A percentile compares a stretch with the other conserved stretches of the same genome.
Evolutionary conservation across 495 filamentous ascomycete species (phyloP).

Genomic region (Neurospora sp.): DNA sequence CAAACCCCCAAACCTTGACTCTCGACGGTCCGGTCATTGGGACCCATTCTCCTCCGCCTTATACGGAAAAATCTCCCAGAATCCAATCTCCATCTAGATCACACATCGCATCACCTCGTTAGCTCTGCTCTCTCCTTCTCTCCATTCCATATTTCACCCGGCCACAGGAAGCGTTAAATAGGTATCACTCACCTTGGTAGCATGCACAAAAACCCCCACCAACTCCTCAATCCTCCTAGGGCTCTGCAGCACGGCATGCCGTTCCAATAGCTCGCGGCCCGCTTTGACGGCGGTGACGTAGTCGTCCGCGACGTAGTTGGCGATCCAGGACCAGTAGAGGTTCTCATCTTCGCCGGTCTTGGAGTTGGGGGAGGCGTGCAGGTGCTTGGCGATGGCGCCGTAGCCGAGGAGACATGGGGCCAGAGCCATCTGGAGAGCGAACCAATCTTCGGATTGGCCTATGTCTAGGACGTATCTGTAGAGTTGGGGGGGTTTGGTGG

Average conservation of each 20-base stretch:
- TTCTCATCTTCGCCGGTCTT: conserved; percentile 56
- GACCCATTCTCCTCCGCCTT: not conserved
- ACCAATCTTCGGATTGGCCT: conserved; percentile 75
- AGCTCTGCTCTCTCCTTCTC: not conserved
- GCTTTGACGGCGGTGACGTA: conserved; percentile 58
- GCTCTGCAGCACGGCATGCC: conserved; percentile 58
- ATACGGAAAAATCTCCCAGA: conserved; percentile 65
- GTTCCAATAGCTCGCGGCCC: conserved; percentile 61
- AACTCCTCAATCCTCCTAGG: conserved; percentile 69
- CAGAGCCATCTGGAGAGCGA: conserved; percentile 71
- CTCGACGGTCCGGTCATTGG: not conserved
- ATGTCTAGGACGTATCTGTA: conserved; percentile 76
- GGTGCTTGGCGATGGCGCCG: conserved; percentile 57
- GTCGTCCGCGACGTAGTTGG: conserved; percentile 74
- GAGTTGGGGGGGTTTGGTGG: not conserved
- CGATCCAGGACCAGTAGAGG: conserved; percentile 82
- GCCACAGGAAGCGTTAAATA: not conserved
- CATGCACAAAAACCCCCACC: conserved; percentile 72
- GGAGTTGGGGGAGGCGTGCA: conserved; percentile 47
- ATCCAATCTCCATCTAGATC: conserved; percentile 70
- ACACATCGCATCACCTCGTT: not conserved
- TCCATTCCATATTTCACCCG: not conserved
- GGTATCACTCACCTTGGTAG: conserved; percentile 52
- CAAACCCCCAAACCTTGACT: not conserved
- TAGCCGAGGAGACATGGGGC: conserved; percentile 86